A percentile compares a stretch with the other conserved stretches of the same genome.
phyloP scores from a whole-genome alignment of 2,329 filamentous ascomycete genomes.

The Westerdykella aurantiaca region DNA sequence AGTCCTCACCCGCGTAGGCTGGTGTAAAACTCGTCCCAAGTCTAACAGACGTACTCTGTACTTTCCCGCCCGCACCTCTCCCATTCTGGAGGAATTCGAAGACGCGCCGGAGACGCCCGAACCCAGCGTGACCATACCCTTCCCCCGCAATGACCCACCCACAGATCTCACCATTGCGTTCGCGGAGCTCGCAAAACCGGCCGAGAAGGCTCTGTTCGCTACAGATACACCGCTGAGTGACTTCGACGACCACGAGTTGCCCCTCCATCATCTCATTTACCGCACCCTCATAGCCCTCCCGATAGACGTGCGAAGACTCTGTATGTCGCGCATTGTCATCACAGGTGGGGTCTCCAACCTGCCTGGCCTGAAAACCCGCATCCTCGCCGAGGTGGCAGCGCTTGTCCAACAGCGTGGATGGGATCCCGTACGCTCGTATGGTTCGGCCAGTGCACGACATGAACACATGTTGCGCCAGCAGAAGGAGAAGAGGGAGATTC shows the following conservation, averaged over 20 bases:
- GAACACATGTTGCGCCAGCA: slow-evolving; percentile 22
- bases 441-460: slow-evolving; percentile 44
- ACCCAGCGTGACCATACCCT: slow-evolving; percentile 29
- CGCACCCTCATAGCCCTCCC: slow-evolving; percentile 68
- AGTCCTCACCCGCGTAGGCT: slow-evolving; percentile 66
- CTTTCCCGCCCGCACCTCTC: slow-evolving; percentile 32
- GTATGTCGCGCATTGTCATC: slow-evolving; percentile 85
- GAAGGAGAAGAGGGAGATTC: slow-evolving; percentile 18
- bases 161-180: slow-evolving; percentile 61
- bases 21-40: slow-evolving; percentile 53
- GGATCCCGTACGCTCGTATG: slow-evolving; percentile 68
- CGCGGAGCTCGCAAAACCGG: slow-evolving; percentile 63
- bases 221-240: slow-evolving; percentile 47
- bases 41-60: slow-evolving; percentile 29
- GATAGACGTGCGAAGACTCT: slow-evolving; percentile 73
- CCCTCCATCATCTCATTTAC: slow-evolving; percentile 72
- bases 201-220: slow-evolving; percentile 69
- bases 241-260: slow-evolving; percentile 82
- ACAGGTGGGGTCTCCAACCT: slow-evolving; percentile 75
- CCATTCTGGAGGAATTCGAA: slow-evolving; percentile 41
- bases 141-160: slow-evolving; percentile 35
- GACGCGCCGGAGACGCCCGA: slow-evolving; percentile 32
- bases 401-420: slow-evolving; percentile 68
- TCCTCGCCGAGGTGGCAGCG: slow-evolving; percentile 66
- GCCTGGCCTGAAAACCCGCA: slow-evolving; percentile 69